A percentile compares a stretch with the other conserved stretches of the same genome.
These are phyloP conservation scores for Paecilomyces dactylethromorphus DNA, from an alignment of 2,329 filamentous ascomycete genomes.

Conservation along the genomic window DNA sequence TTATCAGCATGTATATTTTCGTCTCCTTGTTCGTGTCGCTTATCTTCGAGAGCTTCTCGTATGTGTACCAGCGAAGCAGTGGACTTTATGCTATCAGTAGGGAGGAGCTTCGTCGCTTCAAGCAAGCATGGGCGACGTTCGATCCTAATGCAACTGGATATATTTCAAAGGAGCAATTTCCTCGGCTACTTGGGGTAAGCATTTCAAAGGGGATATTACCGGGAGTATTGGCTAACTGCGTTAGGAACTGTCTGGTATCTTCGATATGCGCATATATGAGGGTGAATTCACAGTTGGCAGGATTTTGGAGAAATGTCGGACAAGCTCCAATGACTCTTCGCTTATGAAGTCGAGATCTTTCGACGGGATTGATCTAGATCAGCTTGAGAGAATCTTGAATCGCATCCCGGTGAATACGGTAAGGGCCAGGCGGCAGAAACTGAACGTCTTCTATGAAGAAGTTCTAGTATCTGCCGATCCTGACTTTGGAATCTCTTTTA, in stretches of 20 bases:
- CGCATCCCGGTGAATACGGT: slow-evolving; percentile 70
- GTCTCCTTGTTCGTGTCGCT: slow-evolving; percentile 96
- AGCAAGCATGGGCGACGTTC: slow-evolving; percentile 94
- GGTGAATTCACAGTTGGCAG: slow-evolving; percentile 79
- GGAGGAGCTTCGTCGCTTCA: slow-evolving; percentile 93
- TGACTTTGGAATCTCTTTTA: slow-evolving; percentile 85
- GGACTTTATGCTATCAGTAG: slow-evolving; percentile 85
- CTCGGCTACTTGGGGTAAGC: slow-evolving; percentile 70
- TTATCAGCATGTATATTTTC: slow-evolving; percentile 99
- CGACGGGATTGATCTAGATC: slow-evolving; percentile 63
- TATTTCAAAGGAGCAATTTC: slow-evolving; percentile 84
- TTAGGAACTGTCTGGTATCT: slow-evolving; percentile 81
- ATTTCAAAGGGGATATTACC: slow-evolving; percentile 5
- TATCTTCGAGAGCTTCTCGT: slow-evolving; percentile 99
- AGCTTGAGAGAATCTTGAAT: slow-evolving; percentile 65
- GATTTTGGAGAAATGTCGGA: slow-evolving; percentile 77
- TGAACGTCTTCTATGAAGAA: slow-evolving; percentile 96
- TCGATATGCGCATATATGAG: slow-evolving; percentile 95
- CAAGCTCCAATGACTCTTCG: slow-evolving; percentile 45
- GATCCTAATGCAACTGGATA: slow-evolving; percentile 88
- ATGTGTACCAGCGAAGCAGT: slow-evolving; percentile 94
- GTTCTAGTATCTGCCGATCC: slow-evolving; percentile 88
- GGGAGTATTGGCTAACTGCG: slow-evolving; percentile 4
- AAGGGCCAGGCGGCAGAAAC: slow-evolving; percentile 65
- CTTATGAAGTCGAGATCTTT: slow-evolving; percentile 32